These are phyloP conservation scores for Scheffersomyces stambukii DNA, from an alignment of 1,139 yeast species.

Conservation along the genomic window DNA sequence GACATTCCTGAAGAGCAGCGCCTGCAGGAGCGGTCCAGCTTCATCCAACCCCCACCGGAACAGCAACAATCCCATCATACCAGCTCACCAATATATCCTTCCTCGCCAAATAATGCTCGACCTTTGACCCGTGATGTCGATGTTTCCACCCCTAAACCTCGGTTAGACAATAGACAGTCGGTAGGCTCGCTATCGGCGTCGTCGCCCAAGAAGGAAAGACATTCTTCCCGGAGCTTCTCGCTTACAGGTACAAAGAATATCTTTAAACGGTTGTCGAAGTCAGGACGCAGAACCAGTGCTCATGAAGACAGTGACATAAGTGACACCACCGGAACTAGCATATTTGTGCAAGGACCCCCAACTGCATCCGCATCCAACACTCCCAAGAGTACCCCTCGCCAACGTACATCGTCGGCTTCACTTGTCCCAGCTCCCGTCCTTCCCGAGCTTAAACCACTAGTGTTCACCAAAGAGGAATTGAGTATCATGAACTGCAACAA, in stretches of 20 bases:
- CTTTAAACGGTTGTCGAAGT: slow-evolving; percentile 32
- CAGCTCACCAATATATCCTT: too few species aligned
- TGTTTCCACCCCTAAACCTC: too few species aligned
- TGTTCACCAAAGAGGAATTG: slow-evolving; percentile 55
- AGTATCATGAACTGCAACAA: slow-evolving; percentile 58
- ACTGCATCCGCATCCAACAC: slow-evolving; percentile 8
- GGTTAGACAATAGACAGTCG: too few species aligned
- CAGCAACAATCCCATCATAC: not conserved
- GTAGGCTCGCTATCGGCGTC: not conserved
- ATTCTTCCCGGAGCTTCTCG: slow-evolving; percentile 24
- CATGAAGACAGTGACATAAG: slow-evolving; percentile 13
- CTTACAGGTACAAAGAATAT: slow-evolving; percentile 27
- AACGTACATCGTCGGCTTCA: not conserved
- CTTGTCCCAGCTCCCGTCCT: not conserved
- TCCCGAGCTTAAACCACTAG: slow-evolving; percentile 10
- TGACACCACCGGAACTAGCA: too few species aligned
- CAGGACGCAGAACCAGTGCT: slow-evolving; percentile 16
- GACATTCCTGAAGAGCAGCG: slow-evolving; percentile 5
- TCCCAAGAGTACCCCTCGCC: too few species aligned
- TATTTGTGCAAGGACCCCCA: too few species aligned
- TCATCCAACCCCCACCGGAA: not conserved
- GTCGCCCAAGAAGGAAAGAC: slow-evolving; percentile 9
- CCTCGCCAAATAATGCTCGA: too few species aligned
- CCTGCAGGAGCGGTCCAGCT: slow-evolving; percentile 1
- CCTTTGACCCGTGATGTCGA: too few species aligned